These are phyloP conservation scores for Xylariales sp. DNA, from an alignment of 2,329 filamentous ascomycete genomes.

Conservation along the genomic window DNA sequence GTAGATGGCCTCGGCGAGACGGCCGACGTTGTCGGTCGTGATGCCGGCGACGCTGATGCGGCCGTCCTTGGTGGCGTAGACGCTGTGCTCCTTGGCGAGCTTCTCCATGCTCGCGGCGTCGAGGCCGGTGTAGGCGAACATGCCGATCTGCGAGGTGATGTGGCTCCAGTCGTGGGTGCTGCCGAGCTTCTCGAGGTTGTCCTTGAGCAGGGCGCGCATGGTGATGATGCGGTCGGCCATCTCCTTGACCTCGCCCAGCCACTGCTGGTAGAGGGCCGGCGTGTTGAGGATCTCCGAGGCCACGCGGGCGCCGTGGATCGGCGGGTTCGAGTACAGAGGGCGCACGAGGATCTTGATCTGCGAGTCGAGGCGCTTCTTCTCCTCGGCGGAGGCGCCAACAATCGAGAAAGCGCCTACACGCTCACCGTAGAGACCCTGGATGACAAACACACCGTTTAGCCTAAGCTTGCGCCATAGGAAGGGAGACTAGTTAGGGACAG, in stretches of 20 bases:
- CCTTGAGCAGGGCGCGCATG: constrained; percentile 94
- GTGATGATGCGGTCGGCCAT: constrained; percentile 99
- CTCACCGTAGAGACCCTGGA: constrained; percentile 93
- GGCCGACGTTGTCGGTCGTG: constrained; percentile 80
- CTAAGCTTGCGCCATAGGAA: background rate
- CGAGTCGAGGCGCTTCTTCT: constrained; percentile 95
- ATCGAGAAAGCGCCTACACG: constrained; percentile 97
- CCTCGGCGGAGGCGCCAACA: constrained; percentile 83
- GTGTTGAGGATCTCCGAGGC: constrained; percentile 92
- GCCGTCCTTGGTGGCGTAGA: constrained; percentile 95
- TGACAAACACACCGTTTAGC: background rate
- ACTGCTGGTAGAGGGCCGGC: constrained; percentile 86
- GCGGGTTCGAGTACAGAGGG: constrained; percentile 97
- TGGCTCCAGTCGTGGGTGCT: constrained; percentile 98
- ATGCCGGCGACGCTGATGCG: constrained; percentile 89
- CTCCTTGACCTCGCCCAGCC: constrained; percentile 95
- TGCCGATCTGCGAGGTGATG: constrained; percentile 98
- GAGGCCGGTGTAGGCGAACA: constrained; percentile 98
- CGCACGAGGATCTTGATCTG: constrained; percentile 99
- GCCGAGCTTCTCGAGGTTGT: constrained; percentile 93
- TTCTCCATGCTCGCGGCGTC: constrained; percentile 90
- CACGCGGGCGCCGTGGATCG: constrained; percentile 94
- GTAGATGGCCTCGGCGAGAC: constrained; percentile 85
- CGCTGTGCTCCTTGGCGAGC: constrained; percentile 93
- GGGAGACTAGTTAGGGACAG: too few species aligned